Conservation (phyloP, 257 asterid species). For the Cordia subcordata region DNA sequence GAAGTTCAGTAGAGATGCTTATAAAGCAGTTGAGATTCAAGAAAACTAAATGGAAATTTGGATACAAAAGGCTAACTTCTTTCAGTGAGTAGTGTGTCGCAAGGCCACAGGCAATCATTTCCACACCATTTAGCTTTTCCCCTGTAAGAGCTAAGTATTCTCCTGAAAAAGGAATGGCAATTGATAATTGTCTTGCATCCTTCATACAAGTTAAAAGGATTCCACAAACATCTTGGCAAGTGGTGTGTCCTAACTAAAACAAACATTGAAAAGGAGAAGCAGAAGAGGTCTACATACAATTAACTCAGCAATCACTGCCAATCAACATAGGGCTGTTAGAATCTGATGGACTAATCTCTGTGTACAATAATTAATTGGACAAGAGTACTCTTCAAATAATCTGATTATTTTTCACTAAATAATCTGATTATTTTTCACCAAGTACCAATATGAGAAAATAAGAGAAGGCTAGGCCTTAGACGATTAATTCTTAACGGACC, state of each 20-base stretch:
- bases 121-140: constrained; percentile 78
- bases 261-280: neutral
- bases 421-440: too few species aligned
- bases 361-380: too few species aligned
- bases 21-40: constrained; percentile 1
- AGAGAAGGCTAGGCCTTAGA: too few species aligned
- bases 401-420: too few species aligned
- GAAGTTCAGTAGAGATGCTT: constrained; percentile 2
- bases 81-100: constrained; percentile 80
- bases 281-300: too few species aligned
- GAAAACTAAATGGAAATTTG: constrained; percentile 20
- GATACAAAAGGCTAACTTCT: constrained; percentile 42
- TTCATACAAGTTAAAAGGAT: neutral
- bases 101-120: constrained; percentile 93
- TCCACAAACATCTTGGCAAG: too few species aligned
- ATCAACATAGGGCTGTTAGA: too few species aligned
- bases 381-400: too few species aligned
- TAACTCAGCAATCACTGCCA: too few species aligned
- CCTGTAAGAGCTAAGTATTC: constrained; percentile 96
- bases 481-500: too few species aligned
- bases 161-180: constrained; percentile 47
- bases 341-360: too few species aligned
- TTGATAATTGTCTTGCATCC: neutral
- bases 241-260: neutral
- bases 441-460: too few species aligned